Base-by-base conservation (phyloP, 495 filamentous ascomycete genomes). In the Terfezia boudieri region DNA sequence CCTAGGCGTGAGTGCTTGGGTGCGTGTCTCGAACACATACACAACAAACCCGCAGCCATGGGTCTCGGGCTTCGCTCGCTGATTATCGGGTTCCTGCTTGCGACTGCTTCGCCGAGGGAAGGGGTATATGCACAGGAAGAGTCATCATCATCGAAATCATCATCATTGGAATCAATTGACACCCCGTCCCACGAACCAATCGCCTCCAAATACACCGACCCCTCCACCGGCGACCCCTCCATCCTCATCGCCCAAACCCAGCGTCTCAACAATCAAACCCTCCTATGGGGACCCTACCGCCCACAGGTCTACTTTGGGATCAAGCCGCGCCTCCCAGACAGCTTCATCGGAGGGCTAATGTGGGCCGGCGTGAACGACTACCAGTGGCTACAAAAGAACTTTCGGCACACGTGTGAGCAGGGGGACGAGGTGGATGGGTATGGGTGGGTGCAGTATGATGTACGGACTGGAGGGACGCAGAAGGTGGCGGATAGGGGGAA, bases 241-340 rank as follows among this genome's bases (percentile, higher is more conserved):
- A 67, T 75, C 49, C 65, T 76, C 38, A 71, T 65, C 59, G 66
- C 63, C 57, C 73, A 80, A 61, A 64, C 75, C 56, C 74, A 69
- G 50, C 69, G 73, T 37, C 71, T 78, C 54, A 83, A 81, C 60
- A 94, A 94, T 64, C 72, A 92, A 59, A 86, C 81, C 57, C 72
- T 98, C 57, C 70, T 95, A 77, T 98, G 90, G 90, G 92, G 92
- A 6, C 86, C 90, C 22, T 98, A 96, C 68, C 76, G 85, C 23
- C 86, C 90, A 5, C 94, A 95, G 60, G 70, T 98, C 23, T 98
- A 98, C 70, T 96, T 98, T 70, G 90, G 90, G 4, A 76, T 95
- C 37, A 76, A 86, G 9, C 87, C 90, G 53, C 77, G 87, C 48
- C 79, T 96, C 60, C 83, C 89, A 1, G 82, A 86, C 61, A 87